These are phyloP conservation scores for Metschnikowia drakensbergensis DNA, from an alignment of 805 yeast genomes.

Conservation along the genomic window DNA sequence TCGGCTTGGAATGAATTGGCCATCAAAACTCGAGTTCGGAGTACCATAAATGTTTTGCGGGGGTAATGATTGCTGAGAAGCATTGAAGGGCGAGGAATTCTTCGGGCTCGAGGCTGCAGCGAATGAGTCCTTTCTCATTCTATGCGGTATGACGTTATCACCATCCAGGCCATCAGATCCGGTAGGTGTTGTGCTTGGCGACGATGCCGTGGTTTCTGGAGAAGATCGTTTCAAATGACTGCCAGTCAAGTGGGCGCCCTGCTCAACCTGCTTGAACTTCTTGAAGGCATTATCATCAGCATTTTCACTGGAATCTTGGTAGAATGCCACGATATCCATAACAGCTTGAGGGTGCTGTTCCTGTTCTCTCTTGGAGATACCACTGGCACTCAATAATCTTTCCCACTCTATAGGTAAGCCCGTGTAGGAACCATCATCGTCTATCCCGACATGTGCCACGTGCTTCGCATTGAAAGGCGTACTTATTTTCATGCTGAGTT, in stretches of 20 bases:
- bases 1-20: conserved; percentile 57
- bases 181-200: conserved; percentile 31
- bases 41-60: background rate
- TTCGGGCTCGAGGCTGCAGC: background rate
- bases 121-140: background rate
- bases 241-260: conserved; percentile 2
- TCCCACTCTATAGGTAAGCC: conserved; percentile 96
- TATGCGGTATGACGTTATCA: background rate
- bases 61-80: background rate
- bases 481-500: conserved; percentile 59
- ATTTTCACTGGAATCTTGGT: conserved; percentile 54
- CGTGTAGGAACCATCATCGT: conserved; percentile 80
- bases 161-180: conserved; percentile 8
- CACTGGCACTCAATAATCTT: conserved; percentile 72
- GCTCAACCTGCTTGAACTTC: conserved; percentile 35
- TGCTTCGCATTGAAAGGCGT: conserved; percentile 89
- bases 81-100: background rate
- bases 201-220: conserved; percentile 23
- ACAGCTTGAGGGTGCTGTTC: conserved; percentile 92
- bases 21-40: conserved; percentile 19
- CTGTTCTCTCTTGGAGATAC: conserved; percentile 84
- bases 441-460: conserved; percentile 90
- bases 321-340: conserved; percentile 83
- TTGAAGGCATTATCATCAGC: conserved; percentile 43
- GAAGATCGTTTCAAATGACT: conserved; percentile 14